phyloP scores from a whole-genome alignment of 2,329 filamentous ascomycete species.

The Fusarium zealandicum region DNA sequence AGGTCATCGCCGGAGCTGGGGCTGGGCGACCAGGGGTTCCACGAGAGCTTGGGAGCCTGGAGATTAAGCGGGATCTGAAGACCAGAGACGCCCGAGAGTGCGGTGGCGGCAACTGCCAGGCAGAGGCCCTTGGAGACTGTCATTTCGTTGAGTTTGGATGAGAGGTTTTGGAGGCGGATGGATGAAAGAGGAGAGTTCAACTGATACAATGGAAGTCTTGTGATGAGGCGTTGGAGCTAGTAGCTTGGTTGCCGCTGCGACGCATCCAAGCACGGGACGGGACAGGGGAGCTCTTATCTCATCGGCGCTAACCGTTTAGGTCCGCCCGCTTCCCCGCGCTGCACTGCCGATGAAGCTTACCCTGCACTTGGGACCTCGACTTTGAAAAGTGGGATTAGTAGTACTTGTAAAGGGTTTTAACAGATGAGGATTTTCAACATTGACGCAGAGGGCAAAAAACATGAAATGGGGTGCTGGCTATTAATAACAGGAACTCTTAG shows the following conservation, averaged over 20 bases:
- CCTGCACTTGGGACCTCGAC: background rate
- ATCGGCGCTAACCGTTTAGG: constrained; percentile 19
- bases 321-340: background rate
- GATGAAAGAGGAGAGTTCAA: constrained; percentile 24
- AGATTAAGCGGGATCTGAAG: constrained; percentile 37
- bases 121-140: constrained; percentile 36
- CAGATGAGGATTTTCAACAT: too few relatives aligned
- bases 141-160: constrained; percentile 16
- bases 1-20: constrained; percentile 29
- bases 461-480: too few relatives aligned
- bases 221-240: constrained; percentile 26
- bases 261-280: constrained; percentile 25
- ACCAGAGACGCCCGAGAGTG: constrained; percentile 39
- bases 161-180: background rate
- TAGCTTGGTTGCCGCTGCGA: constrained; percentile 24
- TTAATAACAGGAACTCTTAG: too few relatives aligned
- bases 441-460: too few relatives aligned
- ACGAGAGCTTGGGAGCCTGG: constrained; percentile 28
- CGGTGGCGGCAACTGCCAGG: constrained; percentile 37
- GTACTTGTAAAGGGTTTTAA: too few relatives aligned
- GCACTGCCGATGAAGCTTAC: background rate
- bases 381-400: too few relatives aligned
- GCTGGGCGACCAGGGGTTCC: constrained; percentile 24
- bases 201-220: constrained; percentile 34
- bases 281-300: constrained; percentile 31